A percentile compares a stretch with the other conserved stretches of the same genome.
Evolutionary conservation across 2,329 filamentous ascomycete genomes (phyloP).

Genomic region (Harringtonia lauricola): DNA sequence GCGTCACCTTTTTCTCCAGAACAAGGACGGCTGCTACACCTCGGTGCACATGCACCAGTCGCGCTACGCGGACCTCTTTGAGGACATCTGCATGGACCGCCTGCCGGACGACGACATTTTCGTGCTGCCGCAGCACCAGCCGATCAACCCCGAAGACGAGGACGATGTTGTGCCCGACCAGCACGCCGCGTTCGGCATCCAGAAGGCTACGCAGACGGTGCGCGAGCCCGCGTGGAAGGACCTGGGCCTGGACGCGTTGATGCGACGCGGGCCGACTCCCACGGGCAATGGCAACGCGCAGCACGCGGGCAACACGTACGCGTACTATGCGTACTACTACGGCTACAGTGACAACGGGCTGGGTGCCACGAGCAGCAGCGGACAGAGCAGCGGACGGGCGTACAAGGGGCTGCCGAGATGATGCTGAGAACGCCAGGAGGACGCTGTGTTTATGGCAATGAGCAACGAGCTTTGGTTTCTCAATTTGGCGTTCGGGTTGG

Average conservation of each 20-base stretch:
- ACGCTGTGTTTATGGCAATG: too few species aligned
- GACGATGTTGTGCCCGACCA: conserved; percentile 83
- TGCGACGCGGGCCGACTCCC: conserved; percentile 49
- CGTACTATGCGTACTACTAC: conserved; percentile 15
- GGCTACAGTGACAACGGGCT: conserved; percentile 10
- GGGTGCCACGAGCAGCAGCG: background rate
- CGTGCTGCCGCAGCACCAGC: conserved; percentile 69
- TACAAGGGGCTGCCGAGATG: conserved; percentile 9
- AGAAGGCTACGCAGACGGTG: conserved; percentile 62
- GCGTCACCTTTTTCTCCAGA: conserved; percentile 25
- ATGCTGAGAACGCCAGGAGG: background rate
- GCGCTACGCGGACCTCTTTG: conserved; percentile 67
- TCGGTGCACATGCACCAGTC: conserved; percentile 64
- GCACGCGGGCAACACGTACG: conserved; percentile 22
- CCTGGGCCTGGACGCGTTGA: conserved; percentile 58
- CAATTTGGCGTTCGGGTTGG: too few species aligned
- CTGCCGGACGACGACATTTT: conserved; percentile 71
- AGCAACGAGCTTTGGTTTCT: too few species aligned
- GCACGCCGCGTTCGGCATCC: conserved; percentile 78
- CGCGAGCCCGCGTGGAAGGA: conserved; percentile 71
- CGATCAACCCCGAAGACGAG: conserved; percentile 78
- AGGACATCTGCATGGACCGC: conserved; percentile 61
- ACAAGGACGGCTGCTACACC: conserved; percentile 66
- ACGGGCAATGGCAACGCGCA: conserved; percentile 3
- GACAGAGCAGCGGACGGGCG: conserved; percentile 3